Evolutionary conservation across 176 grass and related monocot species (phyloP).

Genomic region (Chrysopogon serrulatus): DNA sequence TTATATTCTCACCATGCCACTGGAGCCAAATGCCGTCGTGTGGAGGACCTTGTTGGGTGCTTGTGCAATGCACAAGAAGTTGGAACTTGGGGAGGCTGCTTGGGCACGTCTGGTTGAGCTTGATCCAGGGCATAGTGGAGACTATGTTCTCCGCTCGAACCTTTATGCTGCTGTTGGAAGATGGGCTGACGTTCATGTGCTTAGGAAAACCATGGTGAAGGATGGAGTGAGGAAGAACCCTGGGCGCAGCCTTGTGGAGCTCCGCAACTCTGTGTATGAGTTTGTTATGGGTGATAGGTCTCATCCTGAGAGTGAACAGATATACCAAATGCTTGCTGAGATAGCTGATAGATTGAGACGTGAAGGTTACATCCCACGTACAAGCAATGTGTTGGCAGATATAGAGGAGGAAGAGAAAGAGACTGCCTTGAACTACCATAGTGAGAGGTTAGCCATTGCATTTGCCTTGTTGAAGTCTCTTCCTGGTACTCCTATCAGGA

Average conservation of each 20-base stretch:
- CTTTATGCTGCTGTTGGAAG: slow-evolving; percentile 66
- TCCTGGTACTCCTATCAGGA: slow-evolving; percentile 53
- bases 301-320: slow-evolving; percentile 53
- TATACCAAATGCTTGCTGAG: slow-evolving; percentile 66
- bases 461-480: slow-evolving; percentile 74
- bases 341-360: slow-evolving; percentile 53
- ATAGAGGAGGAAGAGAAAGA: slow-evolving; percentile 95
- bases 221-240: slow-evolving; percentile 75
- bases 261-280: slow-evolving; percentile 60
- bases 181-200: slow-evolving; percentile 62
- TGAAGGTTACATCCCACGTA: slow-evolving; percentile 60
- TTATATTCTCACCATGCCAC: slow-evolving; percentile 70
- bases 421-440: slow-evolving; percentile 71
- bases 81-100: slow-evolving; percentile 58
- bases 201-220: slow-evolving; percentile 59
- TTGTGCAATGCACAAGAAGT: slow-evolving; percentile 77
- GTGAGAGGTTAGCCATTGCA: slow-evolving; percentile 81
- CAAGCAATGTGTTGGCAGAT: slow-evolving; percentile 67
- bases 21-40: slow-evolving; percentile 60
- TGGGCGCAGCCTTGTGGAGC: slow-evolving; percentile 61
- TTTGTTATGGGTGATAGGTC: slow-evolving; percentile 89
- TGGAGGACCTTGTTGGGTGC: slow-evolving; percentile 88
- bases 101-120: slow-evolving; percentile 59
- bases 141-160: slow-evolving; percentile 84
- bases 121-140: slow-evolving; percentile 73